Conservation (phyloP, 1,284 basidiomycete species). For the Takashimella koratensis region DNA sequence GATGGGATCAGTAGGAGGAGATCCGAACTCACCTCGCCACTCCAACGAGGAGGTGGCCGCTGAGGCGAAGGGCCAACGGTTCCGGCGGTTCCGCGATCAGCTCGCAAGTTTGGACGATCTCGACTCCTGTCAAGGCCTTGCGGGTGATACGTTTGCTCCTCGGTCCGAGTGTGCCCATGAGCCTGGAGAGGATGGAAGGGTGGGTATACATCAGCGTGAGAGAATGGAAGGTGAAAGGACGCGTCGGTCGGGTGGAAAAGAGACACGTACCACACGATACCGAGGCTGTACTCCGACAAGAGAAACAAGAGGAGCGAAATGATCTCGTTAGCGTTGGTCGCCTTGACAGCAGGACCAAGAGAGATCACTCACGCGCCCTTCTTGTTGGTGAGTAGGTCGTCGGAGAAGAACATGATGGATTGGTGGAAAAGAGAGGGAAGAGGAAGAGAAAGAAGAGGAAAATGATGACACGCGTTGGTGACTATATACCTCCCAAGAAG, state of each 20-base stretch:
- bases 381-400: slow-evolving; percentile 36
- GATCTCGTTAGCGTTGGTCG: background rate
- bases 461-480: slow-evolving; percentile 3
- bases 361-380: slow-evolving; percentile 34
- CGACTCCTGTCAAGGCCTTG: slow-evolving; percentile 71
- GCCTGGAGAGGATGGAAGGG: slow-evolving; percentile 54
- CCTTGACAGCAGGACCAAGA: background rate
- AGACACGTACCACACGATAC: slow-evolving; percentile 37
- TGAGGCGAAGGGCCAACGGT: slow-evolving; percentile 75
- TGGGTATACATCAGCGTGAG: background rate
- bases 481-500: too few relatives aligned
- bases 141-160: slow-evolving; percentile 75
- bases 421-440: slow-evolving; percentile 1
- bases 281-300: slow-evolving; percentile 27
- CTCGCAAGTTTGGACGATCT: slow-evolving; percentile 72
- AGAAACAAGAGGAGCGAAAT: slow-evolving; percentile 1
- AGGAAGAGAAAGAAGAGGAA: slow-evolving; percentile 10
- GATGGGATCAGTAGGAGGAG: background rate
- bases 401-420: slow-evolving; percentile 39
- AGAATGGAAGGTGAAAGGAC: background rate
- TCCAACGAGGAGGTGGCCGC: slow-evolving; percentile 80
- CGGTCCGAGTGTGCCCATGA: slow-evolving; percentile 80
- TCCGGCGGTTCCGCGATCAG: slow-evolving; percentile 76
- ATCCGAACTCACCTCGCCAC: slow-evolving; percentile 65
- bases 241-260: background rate